phyloP scores from a whole-genome alignment of 495 filamentous ascomycete species.

The Aspergillus coremiiformis region DNA sequence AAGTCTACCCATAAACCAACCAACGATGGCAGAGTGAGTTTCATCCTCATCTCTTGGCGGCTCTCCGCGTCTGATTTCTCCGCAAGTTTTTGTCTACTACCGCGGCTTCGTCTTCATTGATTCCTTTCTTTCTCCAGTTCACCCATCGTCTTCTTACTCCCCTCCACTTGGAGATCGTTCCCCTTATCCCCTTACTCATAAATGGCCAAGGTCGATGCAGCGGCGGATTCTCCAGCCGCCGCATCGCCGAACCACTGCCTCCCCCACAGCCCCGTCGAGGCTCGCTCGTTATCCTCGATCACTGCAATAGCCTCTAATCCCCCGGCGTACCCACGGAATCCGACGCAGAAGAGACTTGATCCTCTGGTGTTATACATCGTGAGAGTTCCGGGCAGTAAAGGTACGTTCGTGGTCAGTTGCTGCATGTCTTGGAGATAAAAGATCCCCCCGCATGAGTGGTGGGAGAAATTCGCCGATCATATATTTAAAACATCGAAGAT shows the following conservation, averaged over 20 bases:
- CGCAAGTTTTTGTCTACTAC: constrained; percentile 10
- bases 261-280: constrained; percentile 54
- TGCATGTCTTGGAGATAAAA: not conserved
- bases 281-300: constrained; percentile 71
- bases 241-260: constrained; percentile 26
- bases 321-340: constrained; percentile 70
- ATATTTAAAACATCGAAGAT: not conserved
- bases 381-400: constrained; percentile 81
- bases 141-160: not conserved
- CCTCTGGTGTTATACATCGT: constrained; percentile 84
- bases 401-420: constrained; percentile 39
- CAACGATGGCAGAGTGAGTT: not conserved
- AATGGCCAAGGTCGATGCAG: constrained; percentile 21
- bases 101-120: not conserved
- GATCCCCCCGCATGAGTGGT: constrained; percentile 5
- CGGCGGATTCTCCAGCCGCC: constrained; percentile 17
- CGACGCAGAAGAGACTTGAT: constrained; percentile 53
- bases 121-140: not conserved
- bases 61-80: constrained; percentile 9
- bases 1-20: not conserved
- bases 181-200: not conserved
- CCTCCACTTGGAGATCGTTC: not conserved
- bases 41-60: not conserved
- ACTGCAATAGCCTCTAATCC: constrained; percentile 80
- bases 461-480: not conserved